Evolutionary conservation across 1,284 basidiomycete genomes (phyloP), one percentile per base, ranked within the genome.

Genomic region (Tausonia pullulans): DNA sequence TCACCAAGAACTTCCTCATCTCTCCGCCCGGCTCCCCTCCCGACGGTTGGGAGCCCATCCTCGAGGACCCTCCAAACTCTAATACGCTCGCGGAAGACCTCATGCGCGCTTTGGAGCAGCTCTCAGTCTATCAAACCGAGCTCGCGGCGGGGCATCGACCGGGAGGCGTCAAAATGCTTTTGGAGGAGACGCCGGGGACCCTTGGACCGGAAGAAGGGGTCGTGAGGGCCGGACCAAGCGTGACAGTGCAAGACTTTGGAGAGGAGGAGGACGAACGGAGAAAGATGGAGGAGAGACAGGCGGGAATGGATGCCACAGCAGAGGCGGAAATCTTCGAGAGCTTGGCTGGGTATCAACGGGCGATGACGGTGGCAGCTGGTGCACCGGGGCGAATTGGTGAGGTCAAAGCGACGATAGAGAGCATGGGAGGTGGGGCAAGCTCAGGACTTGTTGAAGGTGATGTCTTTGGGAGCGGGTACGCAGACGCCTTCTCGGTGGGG

Each of bases 11-110:
- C 78, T 98, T 98, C 77, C 82, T 98, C 61, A 95, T 98, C 70
- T 97, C 93, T 0, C 95, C 95, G 0, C 96, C 96, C 1, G 96
- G 95, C n/a, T 94, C 90, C 0, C 95, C 96, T 0, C 95, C 95
- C 0, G 86, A 96, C 2, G 95, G 95, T 1, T 99, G 95, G 95
- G 92, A 96, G 73, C 91, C 84, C 44, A 84, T 93, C 67, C 79
- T 80, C 54, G 96, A 99, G 77, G 93, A 95, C 27, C 90, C 91
- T 5, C 95, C 96, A 0, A 98, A 99, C 73, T 75, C 80, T 5
- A 78, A 84, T 4, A 88, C 94, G 4, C 82, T 98, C 46, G 95
- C 95, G 0, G 85, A 90, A 40, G 95, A 98, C 73, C 82, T 98
- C 69, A 88, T 92, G 55, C 75, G 79, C 13, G 91, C 92, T 7